Evolutionary conservation across 805 yeast genomes (phyloP), one percentile per base, ranked within the genome.

Genomic region (Isabelozyma rhagii): DNA sequence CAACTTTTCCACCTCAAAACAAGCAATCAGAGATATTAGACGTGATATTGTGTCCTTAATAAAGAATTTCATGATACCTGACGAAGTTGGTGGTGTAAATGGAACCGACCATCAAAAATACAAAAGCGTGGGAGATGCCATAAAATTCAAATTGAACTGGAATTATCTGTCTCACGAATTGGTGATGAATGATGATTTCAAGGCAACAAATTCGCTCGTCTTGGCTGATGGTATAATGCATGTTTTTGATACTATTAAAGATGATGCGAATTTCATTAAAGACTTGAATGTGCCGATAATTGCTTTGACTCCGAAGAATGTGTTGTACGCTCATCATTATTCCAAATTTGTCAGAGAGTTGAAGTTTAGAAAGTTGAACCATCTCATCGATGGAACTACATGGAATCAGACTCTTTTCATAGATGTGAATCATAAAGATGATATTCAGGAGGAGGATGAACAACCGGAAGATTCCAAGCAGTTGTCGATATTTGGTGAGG

Each of bases 341-440:
- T 72, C 84, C 2, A 73, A 73, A 27, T 83, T 89, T 62, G 92
- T 88, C 5, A 76, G 79, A n/a, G 96, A 89, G 57, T 55, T 89
- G 13, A 72, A 80, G 42, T 79, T 88, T 47, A 78, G 91, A 50
- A 76, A 79, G 10, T 65, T 89, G 15, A 66, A 72, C 2, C 53
- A 76, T 42, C 65, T 89, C 44, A 78, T 92, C 14, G 85, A 83
- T 48, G 83, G 85, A 34, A 57, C 68, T 1, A 61, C 74, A 0
- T 31, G 65, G 0, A 69, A 77, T 27, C 87, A 83, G 59, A 86
- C 96, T 0, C 71, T 92, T 0, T 80, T 92, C 48, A 72, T 89
- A 7, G 73, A 71, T 43, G 46, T 59, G 2, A 65, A 62, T 21
- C 77, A 67, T 45, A 52, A 72, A 17, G 77, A 72, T 47, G 75